These are phyloP conservation scores for Vitis vinifera DNA, from an alignment of 164 flowering plant genomes.

Conservation along the genomic window ASM3070453v1 NC_081815.1:3594501-3595000, in stretches of 20 bases:
- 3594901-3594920: no score
- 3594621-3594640: constrained; percentile 44
- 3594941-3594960: no score
- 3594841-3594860: no score
- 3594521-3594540: constrained; percentile 16
- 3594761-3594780: constrained; percentile 12
- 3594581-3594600: constrained; percentile 32
- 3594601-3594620: constrained; percentile 24
- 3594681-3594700: not conserved
- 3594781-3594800: constrained; percentile 4
- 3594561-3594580: constrained; percentile 47
- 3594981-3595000: no score
- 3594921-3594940: no score
- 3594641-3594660: constrained; percentile 34
- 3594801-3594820: constrained; percentile 11
- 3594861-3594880: no score
- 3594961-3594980: no score
- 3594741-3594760: not conserved
- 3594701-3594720: constrained; percentile 8
- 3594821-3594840: no score
- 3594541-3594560: constrained; percentile 49
- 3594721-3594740: not conserved
- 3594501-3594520: not conserved
- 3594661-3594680: not conserved
- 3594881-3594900: no score